Evolutionary conservation across 139 green algal species (phyloP), one percentile per base, ranked within the genome.

Genomic region (Micromonas pusilla): DNA sequence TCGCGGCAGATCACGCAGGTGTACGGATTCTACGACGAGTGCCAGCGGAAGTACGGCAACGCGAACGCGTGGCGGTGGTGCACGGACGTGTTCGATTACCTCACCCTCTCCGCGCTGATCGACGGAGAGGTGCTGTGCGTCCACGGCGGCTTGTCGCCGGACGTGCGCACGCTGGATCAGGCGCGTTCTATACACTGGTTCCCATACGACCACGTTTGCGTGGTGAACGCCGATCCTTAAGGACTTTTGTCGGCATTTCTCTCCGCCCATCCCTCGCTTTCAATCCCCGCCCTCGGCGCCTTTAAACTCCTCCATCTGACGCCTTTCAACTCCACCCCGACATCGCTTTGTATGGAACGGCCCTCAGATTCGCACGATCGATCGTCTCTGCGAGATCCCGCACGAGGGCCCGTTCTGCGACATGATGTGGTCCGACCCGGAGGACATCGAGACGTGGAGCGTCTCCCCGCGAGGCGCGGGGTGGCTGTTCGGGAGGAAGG

Each of bases 21-120:
- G 73, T 99, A 99, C 82, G 95, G 95, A 32, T 99, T 99, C 80
- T 99, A 97, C 81, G 95, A 99, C 63, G 95, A 99, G 82, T 99
- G 95, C 82, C 86, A 98, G 66, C 85, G 95, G 23, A 99, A 99
- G 85, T 99, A 98, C 74, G 95, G 95, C 38, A 98, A 96, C 37
- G 92, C 97, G 16, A 99, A 99, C 76, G 95, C 96, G 6, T 99
- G 95, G 95, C 86, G 95, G 31, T 98, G 97, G 83, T 99, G 95
- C 88, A 98, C 96, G 23, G 95, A 98, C 25, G 95, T 99, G 6
- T 99, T 99, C 85, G 95, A 99, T 84, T 99, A 96, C 84, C 88
- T 99, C 13, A 97, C 88, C 3, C 82, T 96, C 3, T 92, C 91
- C 88, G 91, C 91, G 0, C 70, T 99, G 21, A 95, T 99, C 52